These are phyloP conservation scores for Lipomyces sp. DNA, from an alignment of 805 yeast genomes.

Conservation along the genomic window DNA sequence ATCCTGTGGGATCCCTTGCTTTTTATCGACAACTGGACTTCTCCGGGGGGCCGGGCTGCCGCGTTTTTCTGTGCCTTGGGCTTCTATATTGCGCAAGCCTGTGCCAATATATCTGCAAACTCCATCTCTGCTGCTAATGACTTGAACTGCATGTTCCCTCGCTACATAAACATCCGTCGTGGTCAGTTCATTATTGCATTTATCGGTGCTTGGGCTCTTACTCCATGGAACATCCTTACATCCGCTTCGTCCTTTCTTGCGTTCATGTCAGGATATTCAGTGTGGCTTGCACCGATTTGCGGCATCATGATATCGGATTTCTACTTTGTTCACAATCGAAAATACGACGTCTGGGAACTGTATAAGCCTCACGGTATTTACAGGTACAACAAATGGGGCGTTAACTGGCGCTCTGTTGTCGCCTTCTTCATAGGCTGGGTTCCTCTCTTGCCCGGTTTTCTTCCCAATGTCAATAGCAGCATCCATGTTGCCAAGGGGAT, in stretches of 20 bases:
- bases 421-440: constrained; percentile 47
- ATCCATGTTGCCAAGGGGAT: constrained; percentile 12
- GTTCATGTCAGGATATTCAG: constrained; percentile 78
- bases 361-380: constrained; percentile 50
- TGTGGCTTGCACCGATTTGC: constrained; percentile 80
- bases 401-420: constrained; percentile 51
- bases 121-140: constrained; percentile 57
- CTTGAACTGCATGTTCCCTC: constrained; percentile 54
- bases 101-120: constrained; percentile 71
- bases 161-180: constrained; percentile 65
- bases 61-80: constrained; percentile 74
- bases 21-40: constrained; percentile 48
- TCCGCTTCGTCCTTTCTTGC: constrained; percentile 76
- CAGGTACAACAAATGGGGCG: constrained; percentile 50
- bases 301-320: constrained; percentile 62
- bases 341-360: constrained; percentile 51
- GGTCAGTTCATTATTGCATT: constrained; percentile 66
- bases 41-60: constrained; percentile 70
- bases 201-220: constrained; percentile 65
- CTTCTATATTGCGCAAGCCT: constrained; percentile 76
- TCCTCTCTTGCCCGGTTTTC: constrained; percentile 35
- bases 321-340: constrained; percentile 50
- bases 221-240: constrained; percentile 82
- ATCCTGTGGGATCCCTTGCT: constrained; percentile 56
- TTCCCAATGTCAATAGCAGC: constrained; percentile 26